Conservation (phyloP, 495 filamentous ascomycete species). For the Penicillium bialowiezense region DNA sequence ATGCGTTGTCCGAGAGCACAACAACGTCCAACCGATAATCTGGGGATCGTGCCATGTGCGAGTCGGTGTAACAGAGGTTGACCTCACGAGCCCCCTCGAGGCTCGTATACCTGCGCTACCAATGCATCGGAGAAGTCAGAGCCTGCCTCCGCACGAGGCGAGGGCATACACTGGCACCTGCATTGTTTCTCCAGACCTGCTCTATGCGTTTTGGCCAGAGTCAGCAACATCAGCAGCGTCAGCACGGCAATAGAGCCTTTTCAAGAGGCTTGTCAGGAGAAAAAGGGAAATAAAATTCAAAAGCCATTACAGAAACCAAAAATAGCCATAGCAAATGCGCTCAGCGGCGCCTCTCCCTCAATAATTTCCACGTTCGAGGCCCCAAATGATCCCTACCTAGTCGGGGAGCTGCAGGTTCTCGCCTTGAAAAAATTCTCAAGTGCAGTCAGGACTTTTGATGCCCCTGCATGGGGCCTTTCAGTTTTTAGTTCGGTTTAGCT, state of each 20-base stretch:
- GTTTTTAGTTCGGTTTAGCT: not conserved
- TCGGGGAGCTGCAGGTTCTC: slow-evolving; percentile 1
- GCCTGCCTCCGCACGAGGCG: not conserved
- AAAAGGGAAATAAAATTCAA: too few relatives aligned
- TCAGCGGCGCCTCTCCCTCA: not conserved
- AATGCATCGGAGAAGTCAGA: not conserved
- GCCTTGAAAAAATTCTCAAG: not conserved
- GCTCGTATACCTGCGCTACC: slow-evolving; percentile 1
- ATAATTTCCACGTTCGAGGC: slow-evolving; percentile 1
- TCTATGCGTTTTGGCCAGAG: not conserved
- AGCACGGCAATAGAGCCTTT: not conserved
- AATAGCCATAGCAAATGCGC: not conserved
- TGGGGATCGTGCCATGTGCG: slow-evolving; percentile 5
- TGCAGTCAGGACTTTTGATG: not conserved
- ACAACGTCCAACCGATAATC: not conserved
- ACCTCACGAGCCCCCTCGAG: not conserved
- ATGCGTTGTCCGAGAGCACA: not conserved
- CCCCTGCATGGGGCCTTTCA: slow-evolving; percentile 8
- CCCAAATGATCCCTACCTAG: not conserved
- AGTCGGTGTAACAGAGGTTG: slow-evolving; percentile 2
- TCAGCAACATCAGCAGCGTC: not conserved
- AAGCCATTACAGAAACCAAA: too few relatives aligned
- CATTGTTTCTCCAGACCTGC: not conserved
- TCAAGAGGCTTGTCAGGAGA: too few relatives aligned
- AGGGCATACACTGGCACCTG: not conserved